These are phyloP conservation scores for Dactylis glomerata DNA, from an alignment of 176 grass and related monocot species.

Conservation along the genomic window DNA sequence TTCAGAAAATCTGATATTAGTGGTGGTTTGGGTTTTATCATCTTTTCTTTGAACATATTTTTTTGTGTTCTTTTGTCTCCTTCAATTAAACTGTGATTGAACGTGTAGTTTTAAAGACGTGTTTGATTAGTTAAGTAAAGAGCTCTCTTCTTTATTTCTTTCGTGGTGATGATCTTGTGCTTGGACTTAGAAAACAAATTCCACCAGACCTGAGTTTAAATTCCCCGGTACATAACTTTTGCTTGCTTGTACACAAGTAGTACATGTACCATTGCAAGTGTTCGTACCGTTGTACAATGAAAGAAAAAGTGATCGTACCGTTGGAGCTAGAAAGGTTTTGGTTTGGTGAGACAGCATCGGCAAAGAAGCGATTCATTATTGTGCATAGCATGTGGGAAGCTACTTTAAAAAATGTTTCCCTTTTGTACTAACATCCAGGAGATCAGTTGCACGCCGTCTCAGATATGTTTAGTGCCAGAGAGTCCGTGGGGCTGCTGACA, in stretches of 20 bases:
- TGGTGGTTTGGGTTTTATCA: too few relatives aligned
- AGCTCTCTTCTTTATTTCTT: not conserved
- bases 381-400: slow-evolving; percentile 20
- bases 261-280: not conserved
- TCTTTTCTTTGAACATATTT: too few relatives aligned
- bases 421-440: slow-evolving; percentile 22
- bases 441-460: not conserved
- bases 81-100: too few relatives aligned
- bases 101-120: not conserved
- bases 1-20: too few relatives aligned
- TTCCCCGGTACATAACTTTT: not conserved
- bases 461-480: slow-evolving; percentile 6
- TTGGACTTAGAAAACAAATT: not conserved
- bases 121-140: not conserved
- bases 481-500: not conserved
- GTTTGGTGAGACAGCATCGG: slow-evolving; percentile 16
- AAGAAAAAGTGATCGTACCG: not conserved
- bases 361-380: not conserved
- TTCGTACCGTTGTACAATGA: not conserved
- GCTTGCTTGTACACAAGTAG: not conserved
- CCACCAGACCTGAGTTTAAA: not conserved
- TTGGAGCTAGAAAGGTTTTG: not conserved
- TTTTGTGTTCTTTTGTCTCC: too few relatives aligned
- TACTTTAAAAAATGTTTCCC: not conserved
- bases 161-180: not conserved